Conservation (phyloP, 2,329 filamentous ascomycete species). For the Aspergillus glaucus region DNA sequence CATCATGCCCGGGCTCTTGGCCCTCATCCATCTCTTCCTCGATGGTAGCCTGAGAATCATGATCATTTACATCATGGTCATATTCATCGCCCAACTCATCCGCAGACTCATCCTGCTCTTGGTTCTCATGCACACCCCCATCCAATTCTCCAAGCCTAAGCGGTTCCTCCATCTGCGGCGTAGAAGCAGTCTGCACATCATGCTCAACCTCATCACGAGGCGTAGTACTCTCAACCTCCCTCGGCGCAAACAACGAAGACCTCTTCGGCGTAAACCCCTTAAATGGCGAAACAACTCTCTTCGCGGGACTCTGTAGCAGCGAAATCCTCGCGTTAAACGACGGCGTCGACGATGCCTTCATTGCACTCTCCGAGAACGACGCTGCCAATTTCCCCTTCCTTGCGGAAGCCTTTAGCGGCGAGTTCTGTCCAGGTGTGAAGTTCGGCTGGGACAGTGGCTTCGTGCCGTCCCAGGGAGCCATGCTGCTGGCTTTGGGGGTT, state of each 20-base stretch:
- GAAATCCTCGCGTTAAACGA: slow-evolving; percentile 28
- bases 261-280: slow-evolving; percentile 23
- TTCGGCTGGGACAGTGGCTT: slow-evolving; percentile 18
- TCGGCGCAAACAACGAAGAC: slow-evolving; percentile 2
- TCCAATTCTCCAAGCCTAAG: slow-evolving; percentile 1
- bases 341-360: slow-evolving; percentile 28
- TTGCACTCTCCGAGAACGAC: slow-evolving; percentile 29
- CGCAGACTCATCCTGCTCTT: slow-evolving; percentile 5
- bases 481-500: slow-evolving; percentile 7
- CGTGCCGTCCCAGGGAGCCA: background rate
- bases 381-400: slow-evolving; percentile 26
- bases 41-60: too few relatives aligned
- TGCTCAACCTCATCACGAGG: background rate
- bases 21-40: too few relatives aligned
- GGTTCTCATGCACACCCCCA: slow-evolving; percentile 4
- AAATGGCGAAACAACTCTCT: slow-evolving; percentile 35
- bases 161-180: background rate
- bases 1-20: slow-evolving; percentile 1
- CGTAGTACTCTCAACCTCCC: background rate
- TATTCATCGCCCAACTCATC: too few relatives aligned
- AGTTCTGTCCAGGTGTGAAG: slow-evolving; percentile 25
- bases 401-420: slow-evolving; percentile 40
- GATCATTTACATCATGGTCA: too few relatives aligned
- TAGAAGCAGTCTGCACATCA: background rate
- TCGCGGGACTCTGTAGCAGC: slow-evolving; percentile 40